phyloP scores from a whole-genome alignment of 192 early-diverging fungal species.

The Rhizophagus sp. region DNA sequence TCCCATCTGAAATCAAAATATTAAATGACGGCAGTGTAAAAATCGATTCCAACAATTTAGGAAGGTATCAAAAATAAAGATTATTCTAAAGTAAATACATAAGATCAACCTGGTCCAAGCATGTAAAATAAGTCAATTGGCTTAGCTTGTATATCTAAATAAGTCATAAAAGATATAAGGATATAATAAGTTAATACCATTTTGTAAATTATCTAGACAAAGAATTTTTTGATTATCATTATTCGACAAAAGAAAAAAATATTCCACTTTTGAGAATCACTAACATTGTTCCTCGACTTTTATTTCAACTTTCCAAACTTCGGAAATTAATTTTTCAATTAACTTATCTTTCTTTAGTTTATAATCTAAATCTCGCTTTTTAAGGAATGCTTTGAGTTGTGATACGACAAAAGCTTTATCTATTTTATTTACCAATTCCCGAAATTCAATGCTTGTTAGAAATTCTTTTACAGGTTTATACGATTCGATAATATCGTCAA shows the following conservation, averaged over 20 bases:
- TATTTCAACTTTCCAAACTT: not conserved
- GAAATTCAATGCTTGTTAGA: not conserved
- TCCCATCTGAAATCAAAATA: conserved; percentile 9
- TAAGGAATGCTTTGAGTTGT: not conserved
- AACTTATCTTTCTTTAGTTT: not conserved
- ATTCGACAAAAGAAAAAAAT: not conserved
- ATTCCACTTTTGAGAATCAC: not conserved
- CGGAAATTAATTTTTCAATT: not conserved
- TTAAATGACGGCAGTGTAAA: not conserved
- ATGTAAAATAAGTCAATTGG: conserved; percentile 12
- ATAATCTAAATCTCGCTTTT: not conserved
- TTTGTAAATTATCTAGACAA: too few relatives aligned
- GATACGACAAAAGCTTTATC: not conserved
- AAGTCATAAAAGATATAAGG: not conserved
- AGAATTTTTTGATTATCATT: too few relatives aligned
- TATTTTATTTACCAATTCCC: not conserved
- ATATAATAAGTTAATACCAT: not conserved
- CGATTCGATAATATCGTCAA: not conserved
- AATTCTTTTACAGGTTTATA: not conserved
- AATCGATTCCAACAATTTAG: not conserved
- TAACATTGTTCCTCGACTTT: not conserved
- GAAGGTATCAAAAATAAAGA: too few relatives aligned
- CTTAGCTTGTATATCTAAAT: not conserved
- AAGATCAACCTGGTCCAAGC: not conserved
- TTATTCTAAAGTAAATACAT: not conserved